Conservation (phyloP, 164 flowering plant genomes). For the Liriodendron chinense region DNA sequence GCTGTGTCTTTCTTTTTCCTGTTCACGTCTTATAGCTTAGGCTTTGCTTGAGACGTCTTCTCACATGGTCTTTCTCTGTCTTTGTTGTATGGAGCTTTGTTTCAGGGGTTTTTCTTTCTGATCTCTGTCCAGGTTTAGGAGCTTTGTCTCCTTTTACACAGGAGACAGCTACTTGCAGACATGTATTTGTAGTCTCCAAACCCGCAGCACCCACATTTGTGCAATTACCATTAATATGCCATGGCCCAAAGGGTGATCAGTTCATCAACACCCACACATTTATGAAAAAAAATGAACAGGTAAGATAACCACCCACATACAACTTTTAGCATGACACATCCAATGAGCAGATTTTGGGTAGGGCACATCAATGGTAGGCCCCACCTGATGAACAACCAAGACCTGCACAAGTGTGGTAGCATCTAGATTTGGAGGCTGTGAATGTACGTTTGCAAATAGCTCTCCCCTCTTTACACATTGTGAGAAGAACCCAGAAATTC, state of each 20-base stretch:
- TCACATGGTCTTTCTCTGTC: neutral
- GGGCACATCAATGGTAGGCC: neutral
- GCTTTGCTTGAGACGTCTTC: neutral
- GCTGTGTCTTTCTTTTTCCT: too few species aligned
- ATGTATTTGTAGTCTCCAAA: neutral
- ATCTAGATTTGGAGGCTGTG: neutral
- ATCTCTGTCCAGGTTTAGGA: neutral
- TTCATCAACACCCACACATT: neutral
- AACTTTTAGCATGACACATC: neutral
- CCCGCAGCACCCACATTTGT: neutral
- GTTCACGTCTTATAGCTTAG: neutral
- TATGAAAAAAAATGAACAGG: neutral
- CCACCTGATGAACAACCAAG: neutral
- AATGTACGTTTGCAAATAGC: too few species aligned
- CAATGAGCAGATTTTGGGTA: neutral
- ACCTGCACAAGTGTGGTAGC: neutral
- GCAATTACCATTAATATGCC: neutral
- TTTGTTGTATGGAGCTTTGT: neutral
- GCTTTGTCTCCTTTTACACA: neutral
- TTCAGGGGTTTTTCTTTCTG: neutral
- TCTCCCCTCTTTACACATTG: too few species aligned
- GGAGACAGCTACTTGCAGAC: neutral
- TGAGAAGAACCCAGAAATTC: too few species aligned
- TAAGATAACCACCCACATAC: neutral
- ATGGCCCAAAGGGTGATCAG: neutral